These are phyloP conservation scores for Striga asiatica DNA, from an alignment of 257 asterid genomes.

Conservation along the genomic window DNA sequence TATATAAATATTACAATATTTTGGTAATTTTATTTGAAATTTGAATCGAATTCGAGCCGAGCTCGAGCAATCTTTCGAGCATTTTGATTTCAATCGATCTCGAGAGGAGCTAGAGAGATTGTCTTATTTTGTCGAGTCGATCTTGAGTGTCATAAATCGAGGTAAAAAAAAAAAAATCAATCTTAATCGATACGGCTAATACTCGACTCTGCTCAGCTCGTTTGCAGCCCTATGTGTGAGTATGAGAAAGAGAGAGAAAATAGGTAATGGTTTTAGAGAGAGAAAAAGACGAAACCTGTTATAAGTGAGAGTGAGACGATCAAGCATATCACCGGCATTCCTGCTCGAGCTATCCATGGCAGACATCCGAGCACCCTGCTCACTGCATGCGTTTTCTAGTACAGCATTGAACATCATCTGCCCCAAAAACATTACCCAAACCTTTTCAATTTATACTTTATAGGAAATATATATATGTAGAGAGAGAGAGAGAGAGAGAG, in stretches of 20 bases:
- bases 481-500: background rate
- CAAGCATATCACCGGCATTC: constrained; percentile 99
- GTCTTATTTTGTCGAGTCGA: no score
- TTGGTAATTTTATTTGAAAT: no score
- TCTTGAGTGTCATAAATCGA: no score
- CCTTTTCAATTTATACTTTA: no score
- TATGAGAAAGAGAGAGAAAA: background rate
- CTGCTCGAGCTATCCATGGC: constrained; percentile 99
- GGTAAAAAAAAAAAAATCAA: no score
- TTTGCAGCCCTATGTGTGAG: background rate
- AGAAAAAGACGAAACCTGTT: constrained; percentile 27
- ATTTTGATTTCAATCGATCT: no score
- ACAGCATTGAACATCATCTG: constrained; percentile 66
- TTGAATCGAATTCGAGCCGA: no score
- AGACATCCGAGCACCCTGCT: constrained; percentile 88
- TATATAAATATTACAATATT: no score
- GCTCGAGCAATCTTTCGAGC: no score
- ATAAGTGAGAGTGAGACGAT: constrained; percentile 89
- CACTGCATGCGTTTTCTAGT: constrained; percentile 78
- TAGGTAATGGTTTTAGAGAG: background rate
- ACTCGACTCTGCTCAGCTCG: no score
- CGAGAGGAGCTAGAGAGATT: no score
- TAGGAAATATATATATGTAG: background rate
- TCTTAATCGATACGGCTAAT: no score
- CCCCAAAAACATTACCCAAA: background rate